Percentiles rank a stretch among this genome's conserved stretches.
These are phyloP conservation scores for Aspergillaceae sp. DNA, from an alignment of 2,329 filamentous ascomycete genomes.

Conservation along the genomic window DNA sequence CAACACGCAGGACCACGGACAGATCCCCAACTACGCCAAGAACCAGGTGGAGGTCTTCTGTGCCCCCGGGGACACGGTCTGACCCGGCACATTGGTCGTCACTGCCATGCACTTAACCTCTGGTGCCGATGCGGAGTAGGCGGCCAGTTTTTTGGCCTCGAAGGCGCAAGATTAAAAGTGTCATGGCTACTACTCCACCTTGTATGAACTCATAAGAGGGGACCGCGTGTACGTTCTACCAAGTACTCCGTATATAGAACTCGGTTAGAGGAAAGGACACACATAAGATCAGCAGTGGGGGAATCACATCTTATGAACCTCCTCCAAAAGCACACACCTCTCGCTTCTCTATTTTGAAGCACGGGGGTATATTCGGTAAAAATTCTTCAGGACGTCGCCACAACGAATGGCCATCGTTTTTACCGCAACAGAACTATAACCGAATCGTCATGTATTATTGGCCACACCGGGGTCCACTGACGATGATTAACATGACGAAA, in stretches of 20 bases:
- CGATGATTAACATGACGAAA: not conserved
- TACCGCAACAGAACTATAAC: not conserved
- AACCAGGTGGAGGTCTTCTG: constrained; percentile 18
- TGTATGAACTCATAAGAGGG: not conserved
- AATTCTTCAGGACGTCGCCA: too few relatives aligned
- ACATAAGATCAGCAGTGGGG: too few relatives aligned
- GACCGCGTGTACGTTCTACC: too few relatives aligned
- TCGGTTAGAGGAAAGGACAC: too few relatives aligned
- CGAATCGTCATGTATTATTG: not conserved
- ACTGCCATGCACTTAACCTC: constrained; percentile 17
- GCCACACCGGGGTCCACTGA: not conserved
- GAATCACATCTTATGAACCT: too few relatives aligned
- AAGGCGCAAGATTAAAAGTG: constrained; percentile 1
- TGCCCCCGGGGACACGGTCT: constrained; percentile 18
- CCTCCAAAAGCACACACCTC: too few relatives aligned
- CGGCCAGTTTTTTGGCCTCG: constrained; percentile 12
- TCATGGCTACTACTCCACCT: not conserved
- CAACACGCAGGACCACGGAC: constrained; percentile 24
- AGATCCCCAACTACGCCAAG: constrained; percentile 21
- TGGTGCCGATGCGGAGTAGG: constrained; percentile 9
- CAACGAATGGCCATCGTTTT: not conserved
- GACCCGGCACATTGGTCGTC: constrained; percentile 14
- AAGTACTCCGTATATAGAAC: too few relatives aligned
- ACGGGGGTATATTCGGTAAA: too few relatives aligned
- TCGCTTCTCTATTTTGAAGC: too few relatives aligned